These are phyloP conservation scores for Chalciporus pseudorubinellus DNA, from an alignment of 768 basidiomycete genomes.

Conservation along the genomic window DNA sequence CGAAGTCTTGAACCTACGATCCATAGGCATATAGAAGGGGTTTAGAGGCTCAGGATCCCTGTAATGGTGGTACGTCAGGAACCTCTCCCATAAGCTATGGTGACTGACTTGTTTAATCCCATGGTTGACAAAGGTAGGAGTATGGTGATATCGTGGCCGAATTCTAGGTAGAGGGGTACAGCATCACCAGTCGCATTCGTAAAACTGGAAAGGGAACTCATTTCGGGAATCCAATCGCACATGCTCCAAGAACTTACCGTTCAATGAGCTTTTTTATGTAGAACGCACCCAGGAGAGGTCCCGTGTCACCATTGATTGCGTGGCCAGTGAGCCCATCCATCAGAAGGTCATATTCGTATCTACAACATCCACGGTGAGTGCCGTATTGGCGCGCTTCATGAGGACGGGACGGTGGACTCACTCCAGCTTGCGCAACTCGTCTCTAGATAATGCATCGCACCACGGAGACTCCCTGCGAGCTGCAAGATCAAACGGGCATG, in stretches of 20 bases:
- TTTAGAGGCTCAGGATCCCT: constrained; percentile 35
- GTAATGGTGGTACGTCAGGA: neutral
- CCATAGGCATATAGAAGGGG: constrained; percentile 22
- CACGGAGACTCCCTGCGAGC: constrained; percentile 37
- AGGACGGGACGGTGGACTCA: constrained; percentile 16
- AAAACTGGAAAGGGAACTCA: constrained; percentile 21
- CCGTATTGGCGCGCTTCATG: neutral
- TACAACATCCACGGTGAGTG: constrained; percentile 1
- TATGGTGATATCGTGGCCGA: constrained; percentile 43
- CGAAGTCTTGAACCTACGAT: constrained; percentile 39
- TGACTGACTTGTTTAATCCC: constrained; percentile 35
- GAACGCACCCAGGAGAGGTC: constrained; percentile 38
- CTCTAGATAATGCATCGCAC: constrained; percentile 37
- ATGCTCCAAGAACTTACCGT: constrained; percentile 23
- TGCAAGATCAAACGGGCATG: constrained; percentile 42
- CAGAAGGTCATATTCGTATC: constrained; percentile 41
- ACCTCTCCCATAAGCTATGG: neutral
- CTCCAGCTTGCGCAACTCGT: constrained; percentile 38
- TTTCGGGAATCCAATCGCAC: neutral
- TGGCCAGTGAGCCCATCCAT: constrained; percentile 40
- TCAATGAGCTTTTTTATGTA: constrained; percentile 40
- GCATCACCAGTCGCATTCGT: constrained; percentile 35
- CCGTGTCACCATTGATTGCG: constrained; percentile 29
- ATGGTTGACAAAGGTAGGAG: constrained; percentile 39
- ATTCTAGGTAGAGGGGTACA: constrained; percentile 38